Evolutionary conservation across 768 basidiomycete species (phyloP), one percentile per base, ranked within the genome.

Genomic region (Tremella yokohamensis): DNA sequence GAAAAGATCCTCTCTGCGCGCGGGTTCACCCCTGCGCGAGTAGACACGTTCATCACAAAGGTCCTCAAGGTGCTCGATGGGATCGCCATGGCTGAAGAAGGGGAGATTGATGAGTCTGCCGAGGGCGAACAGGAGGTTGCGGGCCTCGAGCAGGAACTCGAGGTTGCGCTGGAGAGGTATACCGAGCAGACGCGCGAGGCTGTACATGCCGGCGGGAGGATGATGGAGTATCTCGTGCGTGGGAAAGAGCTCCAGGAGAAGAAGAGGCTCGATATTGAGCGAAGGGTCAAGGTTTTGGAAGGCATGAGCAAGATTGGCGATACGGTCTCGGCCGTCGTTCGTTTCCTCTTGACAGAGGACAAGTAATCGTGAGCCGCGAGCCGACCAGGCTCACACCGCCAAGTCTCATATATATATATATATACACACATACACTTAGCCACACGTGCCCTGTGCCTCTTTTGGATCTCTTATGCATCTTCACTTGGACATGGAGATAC

Each of bases 261-360:
- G 61, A 68, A 68, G 54, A 52, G 66, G 47, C 22, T 70, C 34
- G 68, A 73, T 15, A 57, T 73, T 18, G 66, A 70, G 56, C 39
- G 71, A 22, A 45, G 71, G 24, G 68, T 70, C 25, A 70, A 66
- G 50, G 71, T 73, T 8, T 52, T 73, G 53, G 71, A 73, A 52
- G 71, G 71, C 9, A 73, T 73, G 71, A 65, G 62, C 19, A 68
- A 63, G 49, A 64, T 64, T 22, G 71, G 71, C 7, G 71, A 73
- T 29, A 61, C 64, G 16, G 71, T 73, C 7, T 52, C 62, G n/a
- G 66, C 57, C 3, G 71, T 73, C 2, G 71, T 73, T 0, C 52
- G 68, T 20, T 70, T 64, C 55, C 60, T 73, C 49, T 66, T 73
- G 69, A 68, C 57, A 0, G 70, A 72, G n/a, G 51, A 52, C 20